Evolutionary conservation across 768 basidiomycete genomes (phyloP), one percentile per base, ranked within the genome.

Genomic region (Xerocomus potaroensis): DNA sequence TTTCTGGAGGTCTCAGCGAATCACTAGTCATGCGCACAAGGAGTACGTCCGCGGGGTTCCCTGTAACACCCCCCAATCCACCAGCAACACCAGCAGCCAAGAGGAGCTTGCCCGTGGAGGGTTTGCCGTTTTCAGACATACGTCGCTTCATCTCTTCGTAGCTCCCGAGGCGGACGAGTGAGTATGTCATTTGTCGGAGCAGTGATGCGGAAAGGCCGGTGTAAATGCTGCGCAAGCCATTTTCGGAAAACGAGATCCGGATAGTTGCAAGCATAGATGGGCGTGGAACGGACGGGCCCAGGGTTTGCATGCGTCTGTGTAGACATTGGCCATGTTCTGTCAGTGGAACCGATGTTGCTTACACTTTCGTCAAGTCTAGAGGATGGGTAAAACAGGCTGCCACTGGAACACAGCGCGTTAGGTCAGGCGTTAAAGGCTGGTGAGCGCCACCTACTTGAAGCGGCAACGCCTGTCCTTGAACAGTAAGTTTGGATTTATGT

Each of bases 11-110:
- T 54, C 87, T 80, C 23, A 84, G 72, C 7, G 79, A 76, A 64
- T 95, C 91, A 55, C 87, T 91, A 21, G 90, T 91, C 91, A 95
- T 95, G 44, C 91, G 74, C 12, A 90, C 83, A 34, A 91, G 70
- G 7, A 89, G 56, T 44, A 90, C 81, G 62, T 90, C 87, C 78
- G 51, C 43, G 35, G 91, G 91, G 58, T 93, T 94, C 4, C 91
- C 91, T 3, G 84, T 83, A 33, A 92, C 61, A 10, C 91, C 91
- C 15, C 91, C 91, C 14, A 91, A 69, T 21, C 79, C 87, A 29
- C 91, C 91, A 12, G 91, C 84, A 19, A 83, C 54, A 62, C 81
- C 76, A 19, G 87, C 84, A 4, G 82, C 83, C 18, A 80, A 45
- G 26, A 89, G 70, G 22, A 88, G 72, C 24, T 73, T 69, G n/a